Conservation (phyloP, 2,329 filamentous ascomycete species). For the Lasiodiplodia gonubiensis region DNA sequence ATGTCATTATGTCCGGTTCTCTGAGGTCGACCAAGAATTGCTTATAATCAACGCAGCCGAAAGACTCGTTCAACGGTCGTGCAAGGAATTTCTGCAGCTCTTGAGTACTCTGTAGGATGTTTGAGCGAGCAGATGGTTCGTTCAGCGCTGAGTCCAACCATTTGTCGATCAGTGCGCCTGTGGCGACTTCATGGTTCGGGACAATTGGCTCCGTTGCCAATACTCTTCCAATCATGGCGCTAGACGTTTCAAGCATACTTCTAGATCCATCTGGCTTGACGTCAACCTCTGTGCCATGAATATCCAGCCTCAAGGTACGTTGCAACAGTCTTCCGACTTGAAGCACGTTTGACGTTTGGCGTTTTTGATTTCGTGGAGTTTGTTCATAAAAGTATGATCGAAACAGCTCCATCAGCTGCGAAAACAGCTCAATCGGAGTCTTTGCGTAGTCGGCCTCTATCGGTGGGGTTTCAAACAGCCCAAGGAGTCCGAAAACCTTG, state of each 20-base stretch:
- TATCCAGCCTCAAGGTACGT: neutral
- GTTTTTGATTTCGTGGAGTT: neutral
- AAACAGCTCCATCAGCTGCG: neutral
- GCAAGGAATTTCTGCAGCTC: too few species aligned
- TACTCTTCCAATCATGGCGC: neutral
- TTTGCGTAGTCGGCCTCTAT: neutral
- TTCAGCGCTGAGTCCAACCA: rapidly evolving
- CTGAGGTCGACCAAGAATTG: too few species aligned
- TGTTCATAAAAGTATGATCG: neutral
- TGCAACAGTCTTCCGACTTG: neutral
- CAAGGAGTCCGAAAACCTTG: neutral
- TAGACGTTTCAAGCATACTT: neutral
- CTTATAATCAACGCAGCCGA: too few species aligned
- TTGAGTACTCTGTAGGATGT: too few species aligned
- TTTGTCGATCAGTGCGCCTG: too few species aligned
- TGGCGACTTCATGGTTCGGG: too few species aligned
- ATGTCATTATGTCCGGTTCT: too few species aligned
- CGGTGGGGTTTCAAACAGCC: neutral
- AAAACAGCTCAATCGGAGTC: neutral
- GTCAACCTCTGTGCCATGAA: neutral
- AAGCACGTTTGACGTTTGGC: neutral
- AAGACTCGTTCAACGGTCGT: too few species aligned
- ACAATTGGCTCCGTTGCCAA: too few species aligned
- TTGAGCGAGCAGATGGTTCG: too few species aligned
- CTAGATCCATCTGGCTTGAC: neutral